Conservation (phyloP, 2,329 filamentous ascomycete genomes). For the Colletotrichum karsti region DNA sequence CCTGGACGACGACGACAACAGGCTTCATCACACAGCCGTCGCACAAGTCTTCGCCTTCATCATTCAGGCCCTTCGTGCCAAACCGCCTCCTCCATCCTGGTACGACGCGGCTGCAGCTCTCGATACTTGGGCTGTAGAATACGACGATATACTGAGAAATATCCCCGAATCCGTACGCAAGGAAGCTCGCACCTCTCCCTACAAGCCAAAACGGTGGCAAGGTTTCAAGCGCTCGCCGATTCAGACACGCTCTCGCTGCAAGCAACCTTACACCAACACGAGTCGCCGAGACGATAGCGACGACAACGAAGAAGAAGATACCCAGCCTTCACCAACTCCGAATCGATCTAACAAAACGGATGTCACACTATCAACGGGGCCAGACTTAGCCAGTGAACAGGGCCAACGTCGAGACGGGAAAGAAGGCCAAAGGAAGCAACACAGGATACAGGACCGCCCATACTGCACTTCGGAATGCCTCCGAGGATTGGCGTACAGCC, state of each 20-base stretch:
- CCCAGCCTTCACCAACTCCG: not conserved
- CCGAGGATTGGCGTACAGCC: constrained; percentile 32
- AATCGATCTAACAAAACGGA: not conserved
- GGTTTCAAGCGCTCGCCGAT: not conserved
- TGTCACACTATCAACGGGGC: not conserved
- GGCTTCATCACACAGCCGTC: not conserved
- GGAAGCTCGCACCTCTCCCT: not conserved
- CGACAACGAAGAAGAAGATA: not conserved
- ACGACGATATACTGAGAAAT: not conserved
- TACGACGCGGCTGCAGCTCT: not conserved
- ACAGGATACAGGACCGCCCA: constrained; percentile 34
- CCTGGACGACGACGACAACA: not conserved
- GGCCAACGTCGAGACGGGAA: not conserved
- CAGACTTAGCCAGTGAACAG: not conserved
- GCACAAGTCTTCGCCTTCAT: not conserved
- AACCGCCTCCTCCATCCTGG: not conserved
- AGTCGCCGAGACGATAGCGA: not conserved
- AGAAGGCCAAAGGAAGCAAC: not conserved
- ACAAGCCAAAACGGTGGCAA: not conserved
- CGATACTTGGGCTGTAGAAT: not conserved
- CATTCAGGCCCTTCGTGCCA: not conserved
- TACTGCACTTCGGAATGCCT: constrained; percentile 40
- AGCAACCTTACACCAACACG: not conserved
- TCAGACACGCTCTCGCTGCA: not conserved
- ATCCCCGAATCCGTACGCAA: not conserved